These are phyloP conservation scores for Puccinellia tenuiflora DNA, from an alignment of 176 grass and related monocot species.

Conservation along the genomic window DNA sequence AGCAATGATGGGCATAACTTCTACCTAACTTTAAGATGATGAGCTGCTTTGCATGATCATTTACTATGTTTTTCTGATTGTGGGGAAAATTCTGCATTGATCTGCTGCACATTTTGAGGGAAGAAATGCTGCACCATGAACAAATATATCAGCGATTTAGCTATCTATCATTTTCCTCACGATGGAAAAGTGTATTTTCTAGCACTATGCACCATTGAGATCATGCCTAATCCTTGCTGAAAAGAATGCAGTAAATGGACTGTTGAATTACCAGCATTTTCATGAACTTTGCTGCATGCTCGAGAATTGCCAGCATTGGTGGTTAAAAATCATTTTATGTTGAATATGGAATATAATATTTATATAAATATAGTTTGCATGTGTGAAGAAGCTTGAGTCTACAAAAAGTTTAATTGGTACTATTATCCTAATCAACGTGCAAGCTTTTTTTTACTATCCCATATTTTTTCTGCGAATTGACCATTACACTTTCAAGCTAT, in stretches of 20 bases:
- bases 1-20: not conserved
- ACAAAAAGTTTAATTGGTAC: not conserved
- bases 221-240: not conserved
- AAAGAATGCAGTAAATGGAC: not conserved
- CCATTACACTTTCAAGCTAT: not conserved
- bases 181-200: not conserved
- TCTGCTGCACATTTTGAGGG: not conserved
- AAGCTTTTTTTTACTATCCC: not conserved
- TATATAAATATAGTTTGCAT: not conserved
- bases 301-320: not conserved
- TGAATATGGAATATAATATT: not conserved
- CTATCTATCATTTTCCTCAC: not conserved
- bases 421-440: not conserved
- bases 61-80: not conserved
- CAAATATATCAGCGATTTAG: not conserved
- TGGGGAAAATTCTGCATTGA: not conserved
- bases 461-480: not conserved
- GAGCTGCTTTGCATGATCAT: not conserved
- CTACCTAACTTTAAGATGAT: not conserved
- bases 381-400: not conserved
- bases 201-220: not conserved
- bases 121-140: not conserved
- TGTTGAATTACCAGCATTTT: not conserved
- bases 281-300: not conserved
- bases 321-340: not conserved